Base-by-base conservation (phyloP, 1,284 basidiomycete species). In the Wolfiporia cocos region DNA sequence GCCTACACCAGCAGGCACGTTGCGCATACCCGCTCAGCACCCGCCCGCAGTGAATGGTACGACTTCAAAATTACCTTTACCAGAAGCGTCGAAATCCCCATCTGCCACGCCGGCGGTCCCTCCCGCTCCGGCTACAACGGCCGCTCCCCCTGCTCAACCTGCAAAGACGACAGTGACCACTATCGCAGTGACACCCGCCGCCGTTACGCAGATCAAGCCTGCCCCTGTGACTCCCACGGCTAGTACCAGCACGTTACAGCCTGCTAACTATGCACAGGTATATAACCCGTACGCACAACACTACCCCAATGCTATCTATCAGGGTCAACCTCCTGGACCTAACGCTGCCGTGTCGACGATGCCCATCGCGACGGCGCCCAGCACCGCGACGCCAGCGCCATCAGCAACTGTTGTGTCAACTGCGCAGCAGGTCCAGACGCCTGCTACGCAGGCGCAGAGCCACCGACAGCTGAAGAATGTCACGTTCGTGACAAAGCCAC, bases 401-500 rank as follows among this genome's bases (percentile, higher is more conserved):
- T 55, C 47, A 21, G 50, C 48, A 38, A 20, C 58, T 51, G 37
- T 56, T 1, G 21, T 40, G 7, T 10, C 54, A 11, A 47, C 61
- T 2, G 23, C 34, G 5, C 15, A 19, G 37, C 73, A 73, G 10
- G n/a, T n/a, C n/a, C 64, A 68, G 37, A 73, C 77, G 2, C 68
- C 71, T 20, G 68, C 74, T 3, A 7, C 50, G 1, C 41, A 47
- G 15, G 23, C 39, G 1, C 47, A 48, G 18, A 42, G 45, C 19
- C 47, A 46, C 26, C 51, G 52, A 23, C 50, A 46, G n/a, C 51
- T 64, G 15, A 51, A 71, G 47, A 69, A 67, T 24, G 67, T 81
- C 19, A 64, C 62, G 20, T 49, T 86, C 35, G 67, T 64, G 31
- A 70, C 78, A n/a, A 65, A 76, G 34, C 81, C 82, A 4, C 64